phyloP scores from a whole-genome alignment of 306 rosid species.

The Malus sylvestris region DNA sequence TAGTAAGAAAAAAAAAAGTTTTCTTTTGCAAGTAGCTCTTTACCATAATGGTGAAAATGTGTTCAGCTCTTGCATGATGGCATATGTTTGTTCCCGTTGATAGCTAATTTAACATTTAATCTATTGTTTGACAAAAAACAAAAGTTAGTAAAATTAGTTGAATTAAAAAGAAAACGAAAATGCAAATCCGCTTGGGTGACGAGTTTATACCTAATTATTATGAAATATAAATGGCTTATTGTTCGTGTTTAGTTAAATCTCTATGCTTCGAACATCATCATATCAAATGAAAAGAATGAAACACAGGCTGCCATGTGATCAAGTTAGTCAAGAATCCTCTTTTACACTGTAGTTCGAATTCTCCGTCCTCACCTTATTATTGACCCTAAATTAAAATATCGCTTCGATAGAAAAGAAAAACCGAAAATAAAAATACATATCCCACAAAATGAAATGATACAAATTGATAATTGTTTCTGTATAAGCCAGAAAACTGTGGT shows the following conservation, averaged over 20 bases:
- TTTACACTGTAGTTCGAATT: not conserved
- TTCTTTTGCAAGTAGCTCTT: no score
- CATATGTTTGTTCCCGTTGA: no score
- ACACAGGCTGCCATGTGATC: not conserved
- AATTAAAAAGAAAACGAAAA: not conserved
- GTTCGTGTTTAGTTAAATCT: no score
- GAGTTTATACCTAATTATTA: not conserved
- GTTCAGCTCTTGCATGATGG: no score
- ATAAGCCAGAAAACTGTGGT: not conserved
- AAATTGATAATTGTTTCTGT: not conserved
- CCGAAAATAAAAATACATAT: not conserved
- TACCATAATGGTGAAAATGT: no score
- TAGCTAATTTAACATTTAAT: no score
- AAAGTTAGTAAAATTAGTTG: not conserved
- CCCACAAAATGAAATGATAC: not conserved
- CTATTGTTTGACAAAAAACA: no score
- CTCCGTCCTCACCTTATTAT: rapidly evolving
- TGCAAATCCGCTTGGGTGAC: not conserved
- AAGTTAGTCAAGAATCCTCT: not conserved
- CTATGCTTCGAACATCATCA: no score
- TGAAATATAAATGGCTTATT: not conserved
- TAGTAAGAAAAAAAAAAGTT: no score
- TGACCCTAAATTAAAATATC: no score
- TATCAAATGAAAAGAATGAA: not conserved
- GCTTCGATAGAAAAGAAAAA: not conserved